phyloP scores from a whole-genome alignment of 2,329 filamentous ascomycete species.

The Coniochaeta sp. region DNA sequence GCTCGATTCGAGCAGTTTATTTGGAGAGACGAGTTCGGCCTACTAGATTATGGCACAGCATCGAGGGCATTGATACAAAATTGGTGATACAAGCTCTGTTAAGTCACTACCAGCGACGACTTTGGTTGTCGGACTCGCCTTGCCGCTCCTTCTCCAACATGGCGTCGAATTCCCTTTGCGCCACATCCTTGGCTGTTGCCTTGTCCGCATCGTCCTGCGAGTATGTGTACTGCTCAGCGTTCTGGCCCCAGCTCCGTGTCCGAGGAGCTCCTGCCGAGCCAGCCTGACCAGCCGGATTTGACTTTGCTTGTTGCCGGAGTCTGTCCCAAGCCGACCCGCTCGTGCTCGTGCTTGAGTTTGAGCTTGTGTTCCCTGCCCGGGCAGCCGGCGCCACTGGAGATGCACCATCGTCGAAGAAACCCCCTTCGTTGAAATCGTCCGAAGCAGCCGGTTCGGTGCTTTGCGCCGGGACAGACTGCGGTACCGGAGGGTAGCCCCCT shows the following conservation, averaged over 20 bases:
- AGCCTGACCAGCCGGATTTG: neutral
- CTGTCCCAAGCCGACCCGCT: conserved; percentile 13
- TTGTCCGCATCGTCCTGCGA: conserved; percentile 11
- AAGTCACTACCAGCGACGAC: neutral
- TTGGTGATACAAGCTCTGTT: neutral
- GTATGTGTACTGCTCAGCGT: conserved; percentile 11
- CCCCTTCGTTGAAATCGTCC: neutral
- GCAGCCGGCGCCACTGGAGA: conserved; percentile 12
- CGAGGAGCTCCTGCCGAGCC: neutral
- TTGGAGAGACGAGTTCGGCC: neutral
- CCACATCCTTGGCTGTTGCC: conserved; percentile 13
- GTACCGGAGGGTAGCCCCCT: neutral
- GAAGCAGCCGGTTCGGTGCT: neutral
- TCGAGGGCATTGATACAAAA: neutral
- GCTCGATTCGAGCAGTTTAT: neutral
- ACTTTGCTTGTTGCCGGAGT: conserved; percentile 11
- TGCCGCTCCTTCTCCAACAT: conserved; percentile 18
- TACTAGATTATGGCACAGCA: neutral
- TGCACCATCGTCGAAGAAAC: conserved; percentile 16
- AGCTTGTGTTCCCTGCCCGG: neutral
- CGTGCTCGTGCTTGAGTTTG: neutral
- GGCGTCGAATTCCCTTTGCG: conserved; percentile 19
- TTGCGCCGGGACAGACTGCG: neutral
- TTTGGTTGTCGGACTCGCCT: neutral
- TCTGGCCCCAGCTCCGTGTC: conserved; percentile 3